Conservation (phyloP, 75 land plant species). For the Selaginella moellendorffii region DNA sequence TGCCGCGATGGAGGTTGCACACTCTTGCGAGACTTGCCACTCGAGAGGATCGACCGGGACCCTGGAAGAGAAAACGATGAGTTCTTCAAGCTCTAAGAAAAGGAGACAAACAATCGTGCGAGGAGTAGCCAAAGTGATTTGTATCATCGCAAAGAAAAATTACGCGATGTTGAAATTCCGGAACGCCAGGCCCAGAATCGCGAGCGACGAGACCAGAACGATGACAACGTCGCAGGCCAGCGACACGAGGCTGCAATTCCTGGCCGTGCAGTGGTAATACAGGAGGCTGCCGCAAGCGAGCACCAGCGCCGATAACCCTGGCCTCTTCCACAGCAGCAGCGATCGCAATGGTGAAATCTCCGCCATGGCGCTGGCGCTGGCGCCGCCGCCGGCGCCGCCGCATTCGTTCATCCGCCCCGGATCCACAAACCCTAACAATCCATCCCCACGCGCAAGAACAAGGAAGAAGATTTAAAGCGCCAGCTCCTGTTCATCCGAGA, state of each 20-base stretch:
- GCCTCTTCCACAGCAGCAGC: constrained; percentile 14
- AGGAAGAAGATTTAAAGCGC: too few species aligned
- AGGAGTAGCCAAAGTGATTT: too few species aligned
- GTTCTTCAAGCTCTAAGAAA: too few species aligned
- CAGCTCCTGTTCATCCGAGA: too few species aligned
- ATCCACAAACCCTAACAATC: too few species aligned
- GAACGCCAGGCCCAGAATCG: constrained; percentile 80
- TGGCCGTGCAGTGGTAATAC: constrained; percentile 73
- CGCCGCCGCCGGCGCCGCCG: too few species aligned
- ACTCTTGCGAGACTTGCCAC: constrained; percentile 88
- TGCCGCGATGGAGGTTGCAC: constrained; percentile 62
- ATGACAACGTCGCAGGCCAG: constrained; percentile 70
- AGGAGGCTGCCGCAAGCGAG: constrained; percentile 57
- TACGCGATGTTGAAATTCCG: constrained; percentile 81
- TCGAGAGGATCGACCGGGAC: constrained; percentile 91
- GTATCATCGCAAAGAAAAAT: background rate
- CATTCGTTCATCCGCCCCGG: too few species aligned
- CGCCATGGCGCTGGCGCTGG: too few species aligned
- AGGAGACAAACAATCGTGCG: too few species aligned
- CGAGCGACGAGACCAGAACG: constrained; percentile 78
- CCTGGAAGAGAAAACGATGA: constrained; percentile 16
- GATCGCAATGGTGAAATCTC: too few species aligned
- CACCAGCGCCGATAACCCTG: constrained; percentile 35
- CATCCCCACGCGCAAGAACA: too few species aligned
- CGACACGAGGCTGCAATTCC: constrained; percentile 49